Evolutionary conservation across 148 eudicot genomes (phyloP), one percentile per base, ranked within the genome.

Genomic region (Vaccinium myrtillus): DNA sequence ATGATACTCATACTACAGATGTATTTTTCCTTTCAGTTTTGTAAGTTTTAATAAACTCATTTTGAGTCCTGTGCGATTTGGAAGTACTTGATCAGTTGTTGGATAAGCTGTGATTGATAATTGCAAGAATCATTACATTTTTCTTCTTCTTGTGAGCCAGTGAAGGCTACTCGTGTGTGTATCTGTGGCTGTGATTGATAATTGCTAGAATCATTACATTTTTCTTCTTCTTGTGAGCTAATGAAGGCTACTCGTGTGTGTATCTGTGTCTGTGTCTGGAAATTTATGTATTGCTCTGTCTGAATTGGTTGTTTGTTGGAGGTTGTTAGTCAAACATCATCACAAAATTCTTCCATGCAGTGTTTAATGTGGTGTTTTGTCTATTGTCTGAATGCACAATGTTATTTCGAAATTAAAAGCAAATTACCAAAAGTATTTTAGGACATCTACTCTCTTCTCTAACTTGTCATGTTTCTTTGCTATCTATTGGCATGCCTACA

Each of bases 401-500:
- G 56, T 27, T 13, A n/a, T 27, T 15, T 51, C 1, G n/a, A 76
- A 12, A 15, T 74, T 27, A 15, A 14, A 48, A 13, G 46, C 19
- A 43, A 56, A 74, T 79, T 70, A 14, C 10, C 81, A 30, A 56
- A 84, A 39, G 46, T 25, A 54, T 73, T 74, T 39, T 56, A 43
- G 50, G 13, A 56, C 55, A 59, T 81, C 3, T 75, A 81, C 21
- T 50, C 77, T 77, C 54, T 81, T 7, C 21, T 69, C 74, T 69
- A 11, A 56, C 13, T 63, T 81, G 12, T 25, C 79, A 49, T 27
- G 18, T 36, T 82, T 81, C 25, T 79, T 77, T 75, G 19, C 59
- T 30, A 16, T 82, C 79, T 51, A 25, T 30, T 65, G 39, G 9
- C n/a, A 58, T 81, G 80, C 69, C 70, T 83, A 16, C 91, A 94